A percentile compares a stretch with the other conserved stretches of the same genome.
phyloP scores from a whole-genome alignment of 768 basidiomycete species.

The Agrocybe chaxingu region DNA sequence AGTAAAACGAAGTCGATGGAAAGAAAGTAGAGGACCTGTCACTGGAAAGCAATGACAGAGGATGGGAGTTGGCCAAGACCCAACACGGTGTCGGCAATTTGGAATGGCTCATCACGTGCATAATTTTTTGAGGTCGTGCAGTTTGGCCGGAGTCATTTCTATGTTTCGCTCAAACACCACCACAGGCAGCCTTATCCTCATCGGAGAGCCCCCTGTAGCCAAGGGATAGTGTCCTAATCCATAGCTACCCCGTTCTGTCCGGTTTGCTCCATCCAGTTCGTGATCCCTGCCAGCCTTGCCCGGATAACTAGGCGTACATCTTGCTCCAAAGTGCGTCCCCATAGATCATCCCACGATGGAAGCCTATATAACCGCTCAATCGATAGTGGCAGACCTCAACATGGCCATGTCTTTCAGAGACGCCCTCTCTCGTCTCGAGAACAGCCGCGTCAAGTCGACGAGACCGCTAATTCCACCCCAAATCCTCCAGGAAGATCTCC shows the following conservation, averaged over 20 bases:
- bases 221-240: too few species aligned
- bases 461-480: conserved; percentile 92
- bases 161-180: conserved; percentile 5
- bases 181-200: conserved; percentile 2
- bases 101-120: conserved; percentile 17
- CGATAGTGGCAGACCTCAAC: conserved; percentile 45
- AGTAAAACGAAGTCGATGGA: conserved; percentile 11
- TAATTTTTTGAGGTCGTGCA: conserved; percentile 5
- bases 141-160: conserved; percentile 6
- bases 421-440: conserved; percentile 78
- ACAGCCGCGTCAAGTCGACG: conserved; percentile 81
- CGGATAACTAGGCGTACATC: too few species aligned
- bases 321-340: too few species aligned
- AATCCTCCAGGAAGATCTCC: conserved; percentile 92
- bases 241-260: too few species aligned
- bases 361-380: conserved; percentile 12
- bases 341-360: conserved; percentile 11
- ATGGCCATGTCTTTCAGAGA: conserved; percentile 79
- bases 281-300: too few species aligned
- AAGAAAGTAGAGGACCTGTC: conserved; percentile 4
- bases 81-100: conserved; percentile 4
- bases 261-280: too few species aligned
- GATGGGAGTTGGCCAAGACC: background rate
- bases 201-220: too few species aligned
- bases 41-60: conserved; percentile 8